Base-by-base conservation (phyloP, 2,329 filamentous ascomycete species). In the Clonostachys chloroleuca region DNA sequence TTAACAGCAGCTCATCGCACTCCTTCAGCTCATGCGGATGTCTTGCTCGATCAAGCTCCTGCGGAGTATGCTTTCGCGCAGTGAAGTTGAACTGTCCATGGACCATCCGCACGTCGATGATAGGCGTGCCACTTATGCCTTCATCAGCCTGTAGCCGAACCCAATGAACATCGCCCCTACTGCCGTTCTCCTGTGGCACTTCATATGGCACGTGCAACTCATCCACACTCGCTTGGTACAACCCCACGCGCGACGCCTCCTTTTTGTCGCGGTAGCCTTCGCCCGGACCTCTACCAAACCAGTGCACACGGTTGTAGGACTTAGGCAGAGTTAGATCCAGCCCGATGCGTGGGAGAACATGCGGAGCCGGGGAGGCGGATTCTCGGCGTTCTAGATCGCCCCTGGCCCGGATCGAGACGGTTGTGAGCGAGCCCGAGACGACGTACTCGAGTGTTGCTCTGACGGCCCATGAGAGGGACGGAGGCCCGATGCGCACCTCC, bases 401-500 rank as follows among this genome's bases (percentile, higher is more conserved):
- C 0, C 65, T 66, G 0, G 72, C 63, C 13, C 67, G 67, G 9
- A 79, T 17, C 85, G 61, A 2, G 62, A 57, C 2, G 86, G 57
- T 0, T 59, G 57, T 0, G 78, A 20, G 18, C 18, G 18, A 20
- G 4, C 77, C 54, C 2, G 60, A 60, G 42, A 87, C 73, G 0
- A 67, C 76, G 57, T 85, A 85, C 10, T 64, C 71, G 1, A 74
- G 72, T 5, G 63, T 62, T 6, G 68, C 67, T 40, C 76, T 63
- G 55, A 69, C 74, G 5, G 73, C 75, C 83, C 84, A 88, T 24
- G 73, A 75, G 0, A 86, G 70, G 2, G 84, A 72, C 0, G 81
- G 77, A 1, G 85, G 83, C 0, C 76, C 74, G 43, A 84, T 60
- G 35, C 57, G 76, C 0, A 83, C 80, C 1, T 76, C 74, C 42